These are phyloP conservation scores for Eucalyptus lansdowneana DNA, from an alignment of 345 rosid genomes.

Conservation along the genomic window DNA sequence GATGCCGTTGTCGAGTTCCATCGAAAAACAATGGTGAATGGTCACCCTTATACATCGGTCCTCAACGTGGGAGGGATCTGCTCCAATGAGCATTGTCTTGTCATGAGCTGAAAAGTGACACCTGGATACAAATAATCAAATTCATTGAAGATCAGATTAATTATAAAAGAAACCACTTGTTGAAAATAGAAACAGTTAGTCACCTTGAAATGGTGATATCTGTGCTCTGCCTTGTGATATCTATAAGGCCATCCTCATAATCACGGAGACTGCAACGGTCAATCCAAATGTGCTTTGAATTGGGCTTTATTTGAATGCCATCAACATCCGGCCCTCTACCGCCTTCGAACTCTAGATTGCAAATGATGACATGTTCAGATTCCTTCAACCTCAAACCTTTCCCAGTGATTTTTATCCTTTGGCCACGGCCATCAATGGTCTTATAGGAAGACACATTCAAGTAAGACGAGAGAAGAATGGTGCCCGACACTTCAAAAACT, in stretches of 20 bases:
- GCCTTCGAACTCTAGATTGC: conserved; percentile 84
- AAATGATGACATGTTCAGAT: conserved; percentile 73
- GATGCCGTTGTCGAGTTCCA: conserved; percentile 83
- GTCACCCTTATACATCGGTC: conserved; percentile 85
- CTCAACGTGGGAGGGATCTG: conserved; percentile 56
- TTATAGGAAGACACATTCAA: conserved; percentile 71
- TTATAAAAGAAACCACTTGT: neutral
- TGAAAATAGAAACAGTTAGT: neutral
- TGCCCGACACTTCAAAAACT: conserved; percentile 71
- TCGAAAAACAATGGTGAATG: conserved; percentile 96
- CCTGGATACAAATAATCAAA: conserved; percentile 18
- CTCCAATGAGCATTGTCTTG: conserved; percentile 87
- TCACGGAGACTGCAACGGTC: conserved; percentile 87
- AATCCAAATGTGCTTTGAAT: conserved; percentile 79
- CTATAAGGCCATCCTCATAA: conserved; percentile 86
- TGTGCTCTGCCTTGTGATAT: conserved; percentile 90
- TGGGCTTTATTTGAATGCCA: conserved; percentile 92
- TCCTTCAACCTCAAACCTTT: conserved; percentile 88
- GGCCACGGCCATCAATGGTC: conserved; percentile 95
- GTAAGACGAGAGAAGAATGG: conserved; percentile 50
- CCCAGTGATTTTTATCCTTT: conserved; percentile 66
- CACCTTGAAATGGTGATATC: conserved; percentile 88
- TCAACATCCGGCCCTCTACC: conserved; percentile 87
- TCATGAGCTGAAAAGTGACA: conserved; percentile 77
- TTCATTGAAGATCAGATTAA: neutral